Conservation (phyloP, 768 basidiomycete species). For the Termitomyces sp. region DNA sequence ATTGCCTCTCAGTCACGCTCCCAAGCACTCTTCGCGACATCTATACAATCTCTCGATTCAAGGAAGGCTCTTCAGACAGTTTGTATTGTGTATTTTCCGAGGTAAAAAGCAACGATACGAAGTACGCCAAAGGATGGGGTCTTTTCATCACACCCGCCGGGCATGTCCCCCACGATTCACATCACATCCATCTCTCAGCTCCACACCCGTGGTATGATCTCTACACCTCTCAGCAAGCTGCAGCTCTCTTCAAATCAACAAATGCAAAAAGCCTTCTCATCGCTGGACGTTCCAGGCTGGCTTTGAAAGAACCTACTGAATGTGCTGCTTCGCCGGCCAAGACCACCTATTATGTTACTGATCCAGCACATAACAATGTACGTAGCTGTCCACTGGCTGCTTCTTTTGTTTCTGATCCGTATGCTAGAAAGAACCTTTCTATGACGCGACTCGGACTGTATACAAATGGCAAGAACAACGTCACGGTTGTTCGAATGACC, state of each 20-base stretch:
- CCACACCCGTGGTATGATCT: slow-evolving; percentile 39
- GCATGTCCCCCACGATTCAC: slow-evolving; percentile 13
- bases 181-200: slow-evolving; percentile 35
- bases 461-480: slow-evolving; percentile 32
- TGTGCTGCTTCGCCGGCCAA: slow-evolving; percentile 23
- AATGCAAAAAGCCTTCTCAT: slow-evolving; percentile 37
- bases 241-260: slow-evolving; percentile 29
- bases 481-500: slow-evolving; percentile 28
- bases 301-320: slow-evolving; percentile 24
- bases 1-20: slow-evolving; percentile 23
- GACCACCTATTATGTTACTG: slow-evolving; percentile 33
- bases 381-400: background rate
- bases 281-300: slow-evolving; percentile 30
- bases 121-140: slow-evolving; percentile 30
- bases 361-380: slow-evolving; percentile 42
- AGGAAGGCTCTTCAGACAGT: slow-evolving; percentile 12
- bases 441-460: slow-evolving; percentile 32
- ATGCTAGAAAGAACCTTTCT: slow-evolving; percentile 36
- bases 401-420: background rate
- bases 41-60: slow-evolving; percentile 22
- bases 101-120: slow-evolving; percentile 4
- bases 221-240: slow-evolving; percentile 33
- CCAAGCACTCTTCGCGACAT: slow-evolving; percentile 20
- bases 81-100: slow-evolving; percentile 30
- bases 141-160: slow-evolving; percentile 25